Evolutionary conservation across 108 stramenopile species (phyloP), one percentile per base, ranked within the genome.

Genomic region (Cyclotella baltica): DNA sequence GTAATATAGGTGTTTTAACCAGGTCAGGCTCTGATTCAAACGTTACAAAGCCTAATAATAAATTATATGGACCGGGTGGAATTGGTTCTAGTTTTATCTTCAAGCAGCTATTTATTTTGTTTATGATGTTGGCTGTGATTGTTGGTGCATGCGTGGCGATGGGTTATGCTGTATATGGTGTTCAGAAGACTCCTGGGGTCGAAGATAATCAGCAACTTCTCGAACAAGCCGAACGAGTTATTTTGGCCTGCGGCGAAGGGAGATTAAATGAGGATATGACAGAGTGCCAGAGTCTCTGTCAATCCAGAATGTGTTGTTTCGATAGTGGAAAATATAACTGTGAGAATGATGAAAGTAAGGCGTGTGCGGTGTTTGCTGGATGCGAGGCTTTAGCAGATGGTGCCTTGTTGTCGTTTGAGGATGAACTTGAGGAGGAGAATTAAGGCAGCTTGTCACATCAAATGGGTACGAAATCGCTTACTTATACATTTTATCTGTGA

Each of bases 341-440:
- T 46, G 58, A 67, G 57, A 55, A 68, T n/a, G 78, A 80, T 28
- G 78, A 61, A 37, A 59, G 20, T 27, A 73, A 72, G 27, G 63
- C 62, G 29, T 80, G 78, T 52, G 78, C 52, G 37, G 78, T 61
- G 29, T 80, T 57, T 70, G 78, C 78, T 22, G 78, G 71, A 1
- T 80, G 78, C 33, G 62, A 66, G 65, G 71, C 71, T 40, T 43
- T 80, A 48, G 18, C 73, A 33, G 66, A 72, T 37, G 78, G 71
- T 8, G 65, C 46, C 0, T 37, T 64, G 48, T 16, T 70, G 22
- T n/a, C n/a, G n/a, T 57, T 29, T 13, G 72, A 28, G 18, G 66
- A 59, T 65, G 72, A 64, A 10, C 13, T 47, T 31, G 72, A 59
- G 28, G 71, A 59, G 33, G 65, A 80, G 63, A n/a, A n/a, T n/a